Base-by-base conservation (phyloP, 1,284 basidiomycete genomes). In the Peniophora sp. region DNA sequence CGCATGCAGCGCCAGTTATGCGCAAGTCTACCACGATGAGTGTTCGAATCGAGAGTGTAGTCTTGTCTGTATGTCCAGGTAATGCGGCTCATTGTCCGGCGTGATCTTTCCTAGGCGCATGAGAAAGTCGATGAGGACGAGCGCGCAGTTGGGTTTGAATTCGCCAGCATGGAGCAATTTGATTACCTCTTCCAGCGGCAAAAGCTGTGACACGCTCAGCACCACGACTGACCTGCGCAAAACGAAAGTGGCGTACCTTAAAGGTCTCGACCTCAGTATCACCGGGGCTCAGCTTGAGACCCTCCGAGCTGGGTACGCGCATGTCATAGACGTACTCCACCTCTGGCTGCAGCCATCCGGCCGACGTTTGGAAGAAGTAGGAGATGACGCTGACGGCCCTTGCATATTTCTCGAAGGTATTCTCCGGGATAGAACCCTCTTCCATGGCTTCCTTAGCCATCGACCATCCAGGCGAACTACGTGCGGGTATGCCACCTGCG, bases 241-340 rank as follows among this genome's bases (percentile, higher is more conserved):
- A 48, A 17, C 24, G 39, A 25, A n/a, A 2, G 25, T 20, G 12
- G 56, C 67, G 53, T 51, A 87, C 89, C 70, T 87, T 83, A 60
- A 97, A 98, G 1, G 78, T 85, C 62, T 97, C 92, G 3, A 97
- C 95, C 65, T 98, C 96, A 27, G 90, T 93, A 58, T 98, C 96
- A 36, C 83, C 74, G 0, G 94, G 94, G 46, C 73, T 75, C 0
- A 91, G 89, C 39, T 75, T 69, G 55, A 90, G 75, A 16, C 69
- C 61, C 45, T 68, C 69, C 2, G 71, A 55, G 9, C 23, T 25
- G 0, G 90, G 90, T 23, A 94, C 75, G 45, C 69, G 66, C 49
- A 96, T 71, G 59, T 95, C 90, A 61, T 92, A 97, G 8, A 86
- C 70, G 61, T 89, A 89, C 82, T 90, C 76, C n/a, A 91, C 69